These are phyloP conservation scores for Pouteria glomerata DNA, from an alignment of 148 eudicot species.

Conservation along the genomic window DNA sequence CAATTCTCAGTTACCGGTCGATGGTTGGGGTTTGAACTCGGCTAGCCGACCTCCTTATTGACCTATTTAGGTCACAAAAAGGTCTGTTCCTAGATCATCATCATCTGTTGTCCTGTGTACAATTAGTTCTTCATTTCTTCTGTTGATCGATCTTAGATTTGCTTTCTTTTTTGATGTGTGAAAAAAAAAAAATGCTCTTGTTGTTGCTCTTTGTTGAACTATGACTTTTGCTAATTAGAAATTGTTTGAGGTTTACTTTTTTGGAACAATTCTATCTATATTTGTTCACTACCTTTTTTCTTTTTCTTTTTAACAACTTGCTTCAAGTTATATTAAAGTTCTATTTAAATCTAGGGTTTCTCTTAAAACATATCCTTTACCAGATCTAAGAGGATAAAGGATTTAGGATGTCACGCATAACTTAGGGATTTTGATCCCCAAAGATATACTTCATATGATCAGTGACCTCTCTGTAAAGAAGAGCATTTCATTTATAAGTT, in stretches of 20 bases:
- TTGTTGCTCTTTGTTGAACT: constrained; percentile 17
- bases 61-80: constrained; percentile 4
- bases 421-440: constrained; percentile 1
- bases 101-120: constrained; percentile 19
- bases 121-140: constrained; percentile 8
- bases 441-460: not conserved
- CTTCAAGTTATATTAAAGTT: not conserved
- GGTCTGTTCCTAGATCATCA: constrained; percentile 8
- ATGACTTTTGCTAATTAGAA: constrained; percentile 9
- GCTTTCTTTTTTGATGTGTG: not conserved
- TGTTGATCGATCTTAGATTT: constrained; percentile 1
- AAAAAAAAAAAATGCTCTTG: constrained; percentile 11
- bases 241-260: constrained; percentile 35
- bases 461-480: constrained; percentile 8
- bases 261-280: not conserved
- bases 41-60: constrained; percentile 24
- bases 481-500: not conserved
- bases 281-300: not conserved
- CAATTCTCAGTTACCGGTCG: constrained; percentile 28
- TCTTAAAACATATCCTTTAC: not conserved
- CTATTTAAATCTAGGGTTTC: constrained; percentile 9
- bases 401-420: not conserved
- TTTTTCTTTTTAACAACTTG: not conserved
- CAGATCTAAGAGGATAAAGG: constrained; percentile 9
- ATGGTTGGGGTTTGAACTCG: constrained; percentile 35